These are phyloP conservation scores for Nicotiana knightiana DNA, from an alignment of 257 asterid genomes.

Conservation along the genomic window DNA sequence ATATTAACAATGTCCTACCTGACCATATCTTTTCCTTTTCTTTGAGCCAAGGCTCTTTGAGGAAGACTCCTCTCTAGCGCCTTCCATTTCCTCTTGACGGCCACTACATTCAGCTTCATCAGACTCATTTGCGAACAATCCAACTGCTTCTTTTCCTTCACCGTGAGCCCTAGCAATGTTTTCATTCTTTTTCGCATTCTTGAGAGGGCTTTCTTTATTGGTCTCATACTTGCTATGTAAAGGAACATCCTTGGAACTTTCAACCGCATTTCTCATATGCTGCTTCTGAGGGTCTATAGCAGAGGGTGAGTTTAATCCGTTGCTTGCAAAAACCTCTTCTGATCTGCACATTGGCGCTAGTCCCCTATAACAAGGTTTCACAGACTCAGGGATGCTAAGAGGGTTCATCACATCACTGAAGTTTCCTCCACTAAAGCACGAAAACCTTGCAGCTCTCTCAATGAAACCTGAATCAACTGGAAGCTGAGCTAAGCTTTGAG, in stretches of 20 bases:
- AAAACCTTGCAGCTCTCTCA: slow-evolving; percentile 84
- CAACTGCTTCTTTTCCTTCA: slow-evolving; percentile 42
- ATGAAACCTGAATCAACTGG: slow-evolving; percentile 82
- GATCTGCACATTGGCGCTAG: slow-evolving; percentile 36
- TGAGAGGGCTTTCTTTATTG: slow-evolving; percentile 39
- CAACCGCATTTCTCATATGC: slow-evolving; percentile 20
- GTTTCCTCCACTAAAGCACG: slow-evolving; percentile 79
- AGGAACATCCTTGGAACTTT: slow-evolving; percentile 30
- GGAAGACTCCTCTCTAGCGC: slow-evolving; percentile 33
- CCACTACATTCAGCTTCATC: slow-evolving; percentile 72
- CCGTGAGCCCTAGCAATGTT: slow-evolving; percentile 2
- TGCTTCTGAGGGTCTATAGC: slow-evolving; percentile 9
- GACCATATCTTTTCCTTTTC: slow-evolving; percentile 70
- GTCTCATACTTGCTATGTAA: slow-evolving; percentile 13
- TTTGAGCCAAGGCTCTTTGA: slow-evolving; percentile 41
- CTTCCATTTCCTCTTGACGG: slow-evolving; percentile 49
- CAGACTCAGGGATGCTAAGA: slow-evolving; percentile 22
- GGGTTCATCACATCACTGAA: slow-evolving; percentile 48
- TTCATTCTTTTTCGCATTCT: slow-evolving; percentile 42
- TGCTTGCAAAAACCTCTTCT: slow-evolving; percentile 32
- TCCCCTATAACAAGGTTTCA: slow-evolving; percentile 36
- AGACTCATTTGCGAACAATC: slow-evolving; percentile 44
- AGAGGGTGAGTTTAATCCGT: slow-evolving; percentile 17
- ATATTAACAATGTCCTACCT: slow-evolving; percentile 34
- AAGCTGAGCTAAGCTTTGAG: slow-evolving; percentile 61